These are phyloP conservation scores for Cucurbita ficifolia DNA, from an alignment of 306 rosid species.

Conservation along the genomic window DNA sequence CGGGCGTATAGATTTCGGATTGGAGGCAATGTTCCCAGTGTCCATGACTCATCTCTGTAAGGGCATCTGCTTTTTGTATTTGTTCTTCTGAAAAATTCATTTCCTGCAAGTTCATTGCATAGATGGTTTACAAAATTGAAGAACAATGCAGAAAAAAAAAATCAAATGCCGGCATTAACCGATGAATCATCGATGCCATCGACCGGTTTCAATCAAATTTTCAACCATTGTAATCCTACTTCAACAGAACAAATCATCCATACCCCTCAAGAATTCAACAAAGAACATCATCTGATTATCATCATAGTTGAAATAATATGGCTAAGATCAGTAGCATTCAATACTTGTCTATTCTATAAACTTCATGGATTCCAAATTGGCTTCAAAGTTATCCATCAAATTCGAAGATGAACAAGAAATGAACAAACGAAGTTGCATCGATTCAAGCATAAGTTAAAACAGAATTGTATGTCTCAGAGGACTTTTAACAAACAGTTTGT, in stretches of 20 bases:
- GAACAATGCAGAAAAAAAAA: not conserved
- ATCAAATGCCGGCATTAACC: not conserved
- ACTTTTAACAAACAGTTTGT: not conserved
- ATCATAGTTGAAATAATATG: not conserved
- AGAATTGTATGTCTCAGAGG: not conserved
- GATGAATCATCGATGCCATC: not conserved
- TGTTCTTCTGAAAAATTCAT: constrained; percentile 50
- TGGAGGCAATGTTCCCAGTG: constrained; percentile 92
- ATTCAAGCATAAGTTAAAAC: not conserved
- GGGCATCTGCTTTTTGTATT: constrained; percentile 63
- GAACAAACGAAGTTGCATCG: not conserved
- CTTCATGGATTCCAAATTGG: not conserved
- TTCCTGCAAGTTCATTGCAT: constrained; percentile 36
- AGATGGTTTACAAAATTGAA: not conserved
- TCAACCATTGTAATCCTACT: not conserved
- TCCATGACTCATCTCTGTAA: constrained; percentile 88
- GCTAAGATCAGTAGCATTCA: not conserved
- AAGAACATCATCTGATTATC: not conserved
- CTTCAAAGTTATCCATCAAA: not conserved
- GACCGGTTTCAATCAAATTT: not conserved
- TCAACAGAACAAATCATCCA: not conserved
- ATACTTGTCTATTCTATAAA: no score
- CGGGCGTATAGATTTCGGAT: constrained; percentile 76
- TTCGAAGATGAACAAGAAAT: not conserved
- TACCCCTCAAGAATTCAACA: not conserved